phyloP scores from a whole-genome alignment of 805 yeast species.

The Cyberlindnera sargentensis region DNA sequence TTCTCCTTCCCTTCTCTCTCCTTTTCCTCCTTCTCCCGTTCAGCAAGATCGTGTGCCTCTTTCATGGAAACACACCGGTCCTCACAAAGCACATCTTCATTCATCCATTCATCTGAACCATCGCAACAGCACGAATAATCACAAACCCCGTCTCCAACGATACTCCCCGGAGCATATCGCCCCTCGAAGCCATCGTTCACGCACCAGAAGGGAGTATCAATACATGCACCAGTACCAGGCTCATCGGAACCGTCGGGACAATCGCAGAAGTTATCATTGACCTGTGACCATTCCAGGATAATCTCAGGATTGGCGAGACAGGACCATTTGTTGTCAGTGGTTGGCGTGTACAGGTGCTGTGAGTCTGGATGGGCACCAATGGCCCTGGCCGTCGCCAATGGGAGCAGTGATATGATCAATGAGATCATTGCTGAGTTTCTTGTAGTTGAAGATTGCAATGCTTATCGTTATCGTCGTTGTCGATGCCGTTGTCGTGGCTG shows the following conservation, averaged over 20 bases:
- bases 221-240: slow-evolving; percentile 90
- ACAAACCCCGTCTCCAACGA: slow-evolving; percentile 86
- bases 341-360: slow-evolving; percentile 44
- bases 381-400: not conserved
- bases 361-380: slow-evolving; percentile 20
- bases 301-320: slow-evolving; percentile 69
- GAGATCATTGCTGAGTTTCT: no score
- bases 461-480: no score
- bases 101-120: slow-evolving; percentile 72
- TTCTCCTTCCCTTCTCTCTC: slow-evolving; percentile 16
- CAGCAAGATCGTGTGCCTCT: slow-evolving; percentile 9
- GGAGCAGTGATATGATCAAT: not conserved
- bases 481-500: no score
- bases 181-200: slow-evolving; percentile 65
- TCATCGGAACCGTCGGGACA: slow-evolving; percentile 98
- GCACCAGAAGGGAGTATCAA: slow-evolving; percentile 55
- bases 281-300: slow-evolving; percentile 46
- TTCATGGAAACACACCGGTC: slow-evolving; percentile 25
- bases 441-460: no score
- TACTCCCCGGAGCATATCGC: slow-evolving; percentile 52
- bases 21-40: slow-evolving; percentile 4
- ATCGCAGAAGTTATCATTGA: slow-evolving; percentile 89
- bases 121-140: slow-evolving; percentile 89
- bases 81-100: slow-evolving; percentile 18
- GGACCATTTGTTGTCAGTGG: slow-evolving; percentile 48